Evolutionary conservation across 2,329 filamentous ascomycete species (phyloP).

Genomic region (Fragosphaeria purpurea): DNA sequence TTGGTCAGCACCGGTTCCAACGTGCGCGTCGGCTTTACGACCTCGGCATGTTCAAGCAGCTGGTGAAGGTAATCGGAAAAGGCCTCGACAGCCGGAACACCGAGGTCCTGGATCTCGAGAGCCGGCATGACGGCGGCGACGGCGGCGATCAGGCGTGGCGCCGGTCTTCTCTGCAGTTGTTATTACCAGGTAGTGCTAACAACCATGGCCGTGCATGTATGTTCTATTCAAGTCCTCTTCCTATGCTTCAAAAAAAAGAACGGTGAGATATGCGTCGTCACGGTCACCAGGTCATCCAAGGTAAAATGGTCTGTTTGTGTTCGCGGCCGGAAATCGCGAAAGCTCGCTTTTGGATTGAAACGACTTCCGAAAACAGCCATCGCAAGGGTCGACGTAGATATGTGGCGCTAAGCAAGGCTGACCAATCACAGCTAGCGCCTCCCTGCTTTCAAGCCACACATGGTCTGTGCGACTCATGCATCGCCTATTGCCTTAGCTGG

Average conservation of each 20-base stretch:
- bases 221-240: no score
- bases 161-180: no score
- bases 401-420: slow-evolving; percentile 9
- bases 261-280: no score
- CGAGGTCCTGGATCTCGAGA: slow-evolving; percentile 33
- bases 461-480: not conserved
- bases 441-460: slow-evolving; percentile 4
- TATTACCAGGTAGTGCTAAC: no score
- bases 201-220: no score
- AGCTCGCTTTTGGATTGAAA: no score
- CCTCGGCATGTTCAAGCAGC: slow-evolving; percentile 48
- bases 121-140: slow-evolving; percentile 37
- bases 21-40: slow-evolving; percentile 45
- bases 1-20: slow-evolving; percentile 71
- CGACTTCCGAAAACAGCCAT: no score
- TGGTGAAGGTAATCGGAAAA: slow-evolving; percentile 45
- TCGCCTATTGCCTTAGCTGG: not conserved
- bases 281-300: no score
- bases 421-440: slow-evolving; percentile 3
- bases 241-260: no score
- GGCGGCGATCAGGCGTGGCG: not conserved
- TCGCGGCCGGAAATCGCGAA: no score
- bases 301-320: no score
- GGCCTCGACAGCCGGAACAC: slow-evolving; percentile 41
- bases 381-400: no score